Conservation (phyloP, 140 eudicot species). For the Oenanthe javanica region DNA sequence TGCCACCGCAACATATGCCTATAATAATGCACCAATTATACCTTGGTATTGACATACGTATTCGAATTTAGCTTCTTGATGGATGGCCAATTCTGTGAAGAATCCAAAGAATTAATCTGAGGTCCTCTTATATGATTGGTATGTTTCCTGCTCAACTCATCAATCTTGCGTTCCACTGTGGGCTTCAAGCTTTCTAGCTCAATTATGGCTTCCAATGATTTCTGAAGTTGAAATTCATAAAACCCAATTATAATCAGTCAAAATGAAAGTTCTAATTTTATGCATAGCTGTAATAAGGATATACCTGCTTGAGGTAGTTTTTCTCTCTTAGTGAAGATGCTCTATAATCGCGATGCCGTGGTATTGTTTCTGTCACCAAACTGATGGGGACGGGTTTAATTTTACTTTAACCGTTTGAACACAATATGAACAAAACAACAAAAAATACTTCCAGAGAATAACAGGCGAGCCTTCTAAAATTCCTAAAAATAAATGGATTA, state of each 20-base stretch:
- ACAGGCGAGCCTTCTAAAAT: neutral
- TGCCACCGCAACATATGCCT: conserved; percentile 4
- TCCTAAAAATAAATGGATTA: neutral
- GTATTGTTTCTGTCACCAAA: conserved; percentile 94
- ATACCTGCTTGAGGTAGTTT: conserved; percentile 56
- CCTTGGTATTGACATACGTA: conserved; percentile 40
- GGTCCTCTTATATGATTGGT: conserved; percentile 43
- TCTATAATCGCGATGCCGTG: conserved; percentile 76
- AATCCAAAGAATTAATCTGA: conserved; percentile 26
- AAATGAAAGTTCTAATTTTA: conserved; percentile 7
- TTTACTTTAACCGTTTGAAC: conserved; percentile 10
- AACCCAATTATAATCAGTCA: conserved; percentile 10
- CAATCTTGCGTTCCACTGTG: conserved; percentile 47
- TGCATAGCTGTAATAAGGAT: neutral
- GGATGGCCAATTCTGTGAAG: conserved; percentile 37
- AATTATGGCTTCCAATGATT: conserved; percentile 46
- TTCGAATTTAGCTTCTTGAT: conserved; percentile 24
- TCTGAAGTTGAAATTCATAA: conserved; percentile 34
- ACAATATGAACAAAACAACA: neutral
- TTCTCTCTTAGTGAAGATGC: conserved; percentile 47
- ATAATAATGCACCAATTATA: conserved; percentile 11
- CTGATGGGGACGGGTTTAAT: conserved; percentile 31
- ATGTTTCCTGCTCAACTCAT: conserved; percentile 49
- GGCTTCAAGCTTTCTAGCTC: conserved; percentile 85
- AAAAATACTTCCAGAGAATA: neutral